Evolutionary conservation across 75 land plant genomes (phyloP).

Genomic region (Selaginella moellendorffii): DNA sequence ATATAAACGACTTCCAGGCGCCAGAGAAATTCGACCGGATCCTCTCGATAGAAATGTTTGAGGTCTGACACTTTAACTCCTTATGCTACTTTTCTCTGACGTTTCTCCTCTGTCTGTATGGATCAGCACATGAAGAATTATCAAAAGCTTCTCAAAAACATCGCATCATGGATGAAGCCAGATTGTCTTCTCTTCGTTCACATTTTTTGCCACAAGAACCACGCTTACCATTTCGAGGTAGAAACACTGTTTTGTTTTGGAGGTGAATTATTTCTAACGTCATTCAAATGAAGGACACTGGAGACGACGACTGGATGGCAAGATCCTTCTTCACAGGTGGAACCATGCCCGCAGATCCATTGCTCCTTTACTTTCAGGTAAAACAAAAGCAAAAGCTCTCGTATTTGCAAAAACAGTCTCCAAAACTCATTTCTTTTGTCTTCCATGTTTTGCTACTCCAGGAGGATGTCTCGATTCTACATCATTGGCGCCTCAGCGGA

Average conservation of each 20-base stretch:
- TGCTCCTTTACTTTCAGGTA: constrained; percentile 77
- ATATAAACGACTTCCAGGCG: constrained; percentile 65
- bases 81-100: background rate
- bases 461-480: constrained; percentile 66
- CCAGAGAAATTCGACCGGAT: constrained; percentile 62
- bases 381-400: background rate
- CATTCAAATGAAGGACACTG: constrained; percentile 37
- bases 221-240: constrained; percentile 96
- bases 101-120: background rate
- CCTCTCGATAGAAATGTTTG: constrained; percentile 95
- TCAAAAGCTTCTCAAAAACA: constrained; percentile 61
- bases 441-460: constrained; percentile 13
- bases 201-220: constrained; percentile 62
- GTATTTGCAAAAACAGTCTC: background rate
- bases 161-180: constrained; percentile 73
- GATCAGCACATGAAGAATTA: constrained; percentile 99
- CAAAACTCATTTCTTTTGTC: background rate
- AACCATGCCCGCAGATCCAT: constrained; percentile 68
- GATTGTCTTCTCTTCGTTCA: constrained; percentile 79
- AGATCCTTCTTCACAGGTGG: constrained; percentile 81
- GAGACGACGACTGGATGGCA: constrained; percentile 92
- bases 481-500: constrained; percentile 93
- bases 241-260: too few relatives aligned
- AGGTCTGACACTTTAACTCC: constrained; percentile 33
- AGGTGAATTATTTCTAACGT: too few relatives aligned